These are phyloP conservation scores for Zanthoxylum bungeanum DNA, from an alignment of 345 rosid genomes.

Conservation along the genomic window DNA sequence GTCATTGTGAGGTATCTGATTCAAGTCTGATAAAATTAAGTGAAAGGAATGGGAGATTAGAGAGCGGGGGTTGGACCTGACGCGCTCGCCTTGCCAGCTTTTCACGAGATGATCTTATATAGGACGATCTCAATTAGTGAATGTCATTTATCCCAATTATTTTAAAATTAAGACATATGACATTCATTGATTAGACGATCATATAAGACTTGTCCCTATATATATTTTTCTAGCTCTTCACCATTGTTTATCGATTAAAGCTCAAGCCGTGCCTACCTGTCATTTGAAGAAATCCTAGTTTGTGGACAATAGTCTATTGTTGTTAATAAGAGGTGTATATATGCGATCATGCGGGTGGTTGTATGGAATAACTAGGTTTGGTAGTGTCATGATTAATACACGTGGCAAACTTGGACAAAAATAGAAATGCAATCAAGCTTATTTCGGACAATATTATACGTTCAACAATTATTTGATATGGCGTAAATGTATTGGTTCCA, in stretches of 20 bases:
- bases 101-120: no score
- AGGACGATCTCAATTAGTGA: no score
- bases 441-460: neutral
- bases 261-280: neutral
- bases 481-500: no score
- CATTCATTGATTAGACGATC: no score
- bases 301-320: neutral
- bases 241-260: conserved; percentile 37
- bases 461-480: no score
- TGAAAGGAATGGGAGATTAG: neutral
- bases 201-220: no score
- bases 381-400: neutral
- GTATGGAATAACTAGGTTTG: neutral
- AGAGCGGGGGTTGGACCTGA: no score
- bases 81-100: conserved; percentile 73
- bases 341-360: neutral
- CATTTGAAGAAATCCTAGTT: conserved; percentile 6
- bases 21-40: no score
- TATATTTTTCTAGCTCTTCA: no score
- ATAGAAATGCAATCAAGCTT: neutral
- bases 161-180: no score
- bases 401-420: neutral
- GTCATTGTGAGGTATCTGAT: no score
- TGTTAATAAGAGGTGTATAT: neutral
- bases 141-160: no score